A percentile compares a stretch with the other conserved stretches of the same genome.
These are phyloP conservation scores for Sugiyamaella lignohabitans DNA, from an alignment of 805 yeast genomes.

Conservation along the genomic window DNA sequence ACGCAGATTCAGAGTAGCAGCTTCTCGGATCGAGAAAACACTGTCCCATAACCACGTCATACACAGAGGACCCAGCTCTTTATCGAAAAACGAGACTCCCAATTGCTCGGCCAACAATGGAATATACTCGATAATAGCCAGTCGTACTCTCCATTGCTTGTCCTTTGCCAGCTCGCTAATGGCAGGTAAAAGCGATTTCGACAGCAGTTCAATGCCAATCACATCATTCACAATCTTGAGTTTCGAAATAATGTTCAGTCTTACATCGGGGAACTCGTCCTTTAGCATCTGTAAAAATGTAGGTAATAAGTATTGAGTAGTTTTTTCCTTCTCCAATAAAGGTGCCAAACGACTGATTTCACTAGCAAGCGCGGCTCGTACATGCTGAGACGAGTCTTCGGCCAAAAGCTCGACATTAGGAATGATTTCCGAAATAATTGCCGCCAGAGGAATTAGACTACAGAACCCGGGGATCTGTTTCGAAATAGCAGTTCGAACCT, in stretches of 20 bases:
- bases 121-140: slow-evolving; percentile 93
- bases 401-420: slow-evolving; percentile 81
- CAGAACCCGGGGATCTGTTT: slow-evolving; percentile 68
- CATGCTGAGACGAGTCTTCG: slow-evolving; percentile 87
- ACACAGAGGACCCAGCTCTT: slow-evolving; percentile 82
- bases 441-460: slow-evolving; percentile 34
- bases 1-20: slow-evolving; percentile 80
- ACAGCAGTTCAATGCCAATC: slow-evolving; percentile 81
- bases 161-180: slow-evolving; percentile 94
- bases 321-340: slow-evolving; percentile 73
- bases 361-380: slow-evolving; percentile 85
- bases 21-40: slow-evolving; percentile 92
- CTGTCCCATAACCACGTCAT: slow-evolving; percentile 99
- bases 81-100: slow-evolving; percentile 88
- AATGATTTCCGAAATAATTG: slow-evolving; percentile 61
- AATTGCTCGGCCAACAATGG: slow-evolving; percentile 91
- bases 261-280: slow-evolving; percentile 95
- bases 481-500: slow-evolving; percentile 91
- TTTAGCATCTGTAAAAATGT: slow-evolving; percentile 87
- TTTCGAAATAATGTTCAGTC: slow-evolving; percentile 88
- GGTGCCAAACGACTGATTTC: slow-evolving; percentile 85
- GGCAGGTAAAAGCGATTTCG: slow-evolving; percentile 88
- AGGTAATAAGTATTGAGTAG: slow-evolving; percentile 77
- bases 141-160: slow-evolving; percentile 94
- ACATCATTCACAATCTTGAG: slow-evolving; percentile 88